A percentile compares a stretch with the other conserved stretches of the same genome.
These are phyloP conservation scores for Rutstroemia sp. DNA, from an alignment of 2,329 filamentous ascomycete species.

Conservation along the genomic window DNA sequence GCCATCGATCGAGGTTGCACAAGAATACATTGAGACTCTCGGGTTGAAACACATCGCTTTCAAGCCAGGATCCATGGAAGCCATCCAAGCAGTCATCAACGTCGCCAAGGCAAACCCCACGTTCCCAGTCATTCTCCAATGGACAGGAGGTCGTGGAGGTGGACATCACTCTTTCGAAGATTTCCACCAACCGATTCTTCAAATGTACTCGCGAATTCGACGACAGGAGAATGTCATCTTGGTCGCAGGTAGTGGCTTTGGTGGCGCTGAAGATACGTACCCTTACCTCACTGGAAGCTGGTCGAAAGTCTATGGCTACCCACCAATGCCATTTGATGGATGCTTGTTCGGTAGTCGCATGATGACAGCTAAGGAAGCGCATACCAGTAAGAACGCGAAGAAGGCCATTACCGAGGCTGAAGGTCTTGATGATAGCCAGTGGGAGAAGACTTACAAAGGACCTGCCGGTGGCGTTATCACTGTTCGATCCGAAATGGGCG, in stretches of 20 bases:
- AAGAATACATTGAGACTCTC: slow-evolving; percentile 89
- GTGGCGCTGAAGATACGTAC: slow-evolving; percentile 82
- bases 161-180: slow-evolving; percentile 94
- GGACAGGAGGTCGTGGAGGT: slow-evolving; percentile 90
- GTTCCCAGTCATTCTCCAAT: slow-evolving; percentile 90
- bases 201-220: slow-evolving; percentile 85
- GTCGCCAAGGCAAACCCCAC: slow-evolving; percentile 89
- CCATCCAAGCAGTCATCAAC: slow-evolving; percentile 84
- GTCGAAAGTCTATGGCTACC: slow-evolving; percentile 81
- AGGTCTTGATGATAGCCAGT: slow-evolving; percentile 73
- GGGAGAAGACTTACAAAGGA: slow-evolving; percentile 92
- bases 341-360: slow-evolving; percentile 85
- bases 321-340: slow-evolving; percentile 90
- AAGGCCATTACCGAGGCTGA: slow-evolving; percentile 82
- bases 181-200: slow-evolving; percentile 85
- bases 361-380: slow-evolving; percentile 90
- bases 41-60: slow-evolving; percentile 90
- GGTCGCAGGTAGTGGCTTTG: slow-evolving; percentile 86
- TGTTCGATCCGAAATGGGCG: slow-evolving; percentile 96
- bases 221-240: slow-evolving; percentile 81
- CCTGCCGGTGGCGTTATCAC: slow-evolving; percentile 91
- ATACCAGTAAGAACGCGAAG: slow-evolving; percentile 82
- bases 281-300: slow-evolving; percentile 85
- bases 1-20: slow-evolving; percentile 84
- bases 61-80: slow-evolving; percentile 85